Conservation (phyloP, 495 filamentous ascomycete species). For the Penicillium flavigenum region DNA sequence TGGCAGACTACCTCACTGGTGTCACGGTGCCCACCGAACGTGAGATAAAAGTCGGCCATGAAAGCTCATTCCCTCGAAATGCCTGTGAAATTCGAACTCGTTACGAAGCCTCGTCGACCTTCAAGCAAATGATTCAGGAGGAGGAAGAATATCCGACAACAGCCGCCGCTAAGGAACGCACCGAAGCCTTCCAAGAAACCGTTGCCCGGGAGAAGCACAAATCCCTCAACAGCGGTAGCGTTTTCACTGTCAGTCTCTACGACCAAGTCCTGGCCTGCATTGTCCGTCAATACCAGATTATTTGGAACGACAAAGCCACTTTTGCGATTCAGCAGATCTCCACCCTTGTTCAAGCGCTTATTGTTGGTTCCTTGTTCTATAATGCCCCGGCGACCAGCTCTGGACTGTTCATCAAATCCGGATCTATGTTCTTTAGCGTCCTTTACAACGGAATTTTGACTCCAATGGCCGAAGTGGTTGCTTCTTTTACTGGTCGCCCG, state of each 20-base stretch:
- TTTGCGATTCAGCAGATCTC: too few relatives aligned
- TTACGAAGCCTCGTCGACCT: conserved; percentile 37
- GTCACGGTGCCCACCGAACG: conserved; percentile 65
- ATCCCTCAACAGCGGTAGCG: conserved; percentile 34
- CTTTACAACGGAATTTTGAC: too few relatives aligned
- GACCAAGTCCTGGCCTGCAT: conserved; percentile 54
- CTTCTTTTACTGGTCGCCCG: too few relatives aligned
- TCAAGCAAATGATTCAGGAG: conserved; percentile 28
- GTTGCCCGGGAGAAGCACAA: conserved; percentile 39
- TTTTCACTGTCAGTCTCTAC: conserved; percentile 54
- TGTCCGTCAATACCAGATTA: conserved; percentile 53
- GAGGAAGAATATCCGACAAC: conserved; percentile 48
- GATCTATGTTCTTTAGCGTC: too few relatives aligned
- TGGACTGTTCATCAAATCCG: too few relatives aligned
- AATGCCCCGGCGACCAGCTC: too few relatives aligned
- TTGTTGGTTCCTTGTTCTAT: too few relatives aligned
- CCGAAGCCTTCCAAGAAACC: conserved; percentile 43
- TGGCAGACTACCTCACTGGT: conserved; percentile 65
- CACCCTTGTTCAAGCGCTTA: too few relatives aligned
- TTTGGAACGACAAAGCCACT: too few relatives aligned
- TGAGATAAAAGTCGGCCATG: conserved; percentile 49
- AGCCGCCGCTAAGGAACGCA: conserved; percentile 35
- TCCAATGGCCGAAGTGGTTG: too few relatives aligned
- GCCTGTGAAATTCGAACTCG: conserved; percentile 30
- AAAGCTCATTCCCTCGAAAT: conserved; percentile 41